Base-by-base conservation (phyloP, 2,329 filamentous ascomycete genomes). In the Alternaria sp. region DNA sequence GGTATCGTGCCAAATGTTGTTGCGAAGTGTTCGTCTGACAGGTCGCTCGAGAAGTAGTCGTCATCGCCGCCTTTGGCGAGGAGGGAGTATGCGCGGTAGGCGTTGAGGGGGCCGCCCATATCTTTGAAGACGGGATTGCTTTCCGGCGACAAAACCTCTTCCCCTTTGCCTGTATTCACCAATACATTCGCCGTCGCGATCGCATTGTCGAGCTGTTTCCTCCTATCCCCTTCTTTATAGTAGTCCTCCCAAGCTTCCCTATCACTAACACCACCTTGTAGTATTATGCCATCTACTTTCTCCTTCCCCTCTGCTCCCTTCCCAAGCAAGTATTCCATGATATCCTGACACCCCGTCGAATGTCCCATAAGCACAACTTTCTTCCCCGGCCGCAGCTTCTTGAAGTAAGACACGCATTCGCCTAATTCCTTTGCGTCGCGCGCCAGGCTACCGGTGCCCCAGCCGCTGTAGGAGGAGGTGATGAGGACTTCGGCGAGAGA, bases 11-110 rank as follows among this genome's bases (percentile, higher is more conserved):
- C 86, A 86, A 95, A 97, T n/a, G 90, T 90, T 14, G 77, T 77
- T 23, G 79, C 74, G 7, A 94, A 82, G 18, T 84, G 82, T 30
- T 87, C 83, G 45, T 88, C 85, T 0, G 82, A 78, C n/a, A 96
- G 81, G 75, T 96, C 92, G 3, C 88, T 89, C n/a, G 91, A 94
- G 81, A 97, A 97, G 75, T 92, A 93, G 76, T 97, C 94, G 76
- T 97, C 94, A 62, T 92, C 90, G 10, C 90, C 91, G 6, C 88
- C 84, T 55, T 83, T 79, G 21, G 84, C 86, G 0, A 85, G 82
- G 7, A 92, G 80, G 50, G 87, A 87, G 37, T 89, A 75, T 76
- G 88, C 90, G 45, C 89, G 77, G 49, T 82, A 81, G 8, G 89
- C 87, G n/a, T 82, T 85, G 5, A 90, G 79, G 0, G 86, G 85